These are phyloP conservation scores for Lentinula edodes DNA, from an alignment of 768 basidiomycete species.

Conservation along the genomic window DNA sequence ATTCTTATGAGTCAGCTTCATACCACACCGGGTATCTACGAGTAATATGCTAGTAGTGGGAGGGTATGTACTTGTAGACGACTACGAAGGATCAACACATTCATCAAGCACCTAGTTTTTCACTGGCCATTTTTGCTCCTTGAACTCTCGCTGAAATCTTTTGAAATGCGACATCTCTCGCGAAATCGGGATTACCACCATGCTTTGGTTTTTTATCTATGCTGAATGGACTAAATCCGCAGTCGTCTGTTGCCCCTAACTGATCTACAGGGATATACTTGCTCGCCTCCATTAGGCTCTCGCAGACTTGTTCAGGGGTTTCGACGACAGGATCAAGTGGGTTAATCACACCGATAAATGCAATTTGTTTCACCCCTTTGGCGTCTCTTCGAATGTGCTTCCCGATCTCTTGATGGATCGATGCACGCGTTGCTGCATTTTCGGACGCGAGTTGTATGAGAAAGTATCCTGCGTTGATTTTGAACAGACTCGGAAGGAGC, in stretches of 20 bases:
- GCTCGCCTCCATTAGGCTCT: constrained; percentile 4
- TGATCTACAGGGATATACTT: constrained; percentile 3
- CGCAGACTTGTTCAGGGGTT: not conserved
- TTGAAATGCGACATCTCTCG: constrained; percentile 5
- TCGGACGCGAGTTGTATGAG: constrained; percentile 6
- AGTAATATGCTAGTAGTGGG: too few relatives aligned
- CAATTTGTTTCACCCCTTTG: constrained; percentile 4
- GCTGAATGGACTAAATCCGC: constrained; percentile 7
- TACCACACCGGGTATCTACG: too few relatives aligned
- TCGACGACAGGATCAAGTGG: constrained; percentile 3
- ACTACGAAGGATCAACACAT: not conserved
- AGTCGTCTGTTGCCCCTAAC: constrained; percentile 5
- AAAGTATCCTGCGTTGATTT: constrained; percentile 6
- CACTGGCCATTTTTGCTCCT: constrained; percentile 3
- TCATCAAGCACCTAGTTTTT: not conserved
- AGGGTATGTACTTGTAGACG: too few relatives aligned
- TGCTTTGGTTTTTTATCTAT: constrained; percentile 2
- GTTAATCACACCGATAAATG: constrained; percentile 3
- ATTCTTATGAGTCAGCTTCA: not conserved
- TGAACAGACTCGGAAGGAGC: not conserved
- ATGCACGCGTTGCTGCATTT: not conserved
- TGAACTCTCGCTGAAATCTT: constrained; percentile 5
- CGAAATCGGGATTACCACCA: constrained; percentile 4
- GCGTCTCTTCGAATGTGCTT: constrained; percentile 4
- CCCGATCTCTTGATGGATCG: constrained; percentile 5